Evolutionary conservation across 768 basidiomycete genomes (phyloP), one percentile per base, ranked within the genome.

Genomic region (Rhizopogon vinicolor): DNA sequence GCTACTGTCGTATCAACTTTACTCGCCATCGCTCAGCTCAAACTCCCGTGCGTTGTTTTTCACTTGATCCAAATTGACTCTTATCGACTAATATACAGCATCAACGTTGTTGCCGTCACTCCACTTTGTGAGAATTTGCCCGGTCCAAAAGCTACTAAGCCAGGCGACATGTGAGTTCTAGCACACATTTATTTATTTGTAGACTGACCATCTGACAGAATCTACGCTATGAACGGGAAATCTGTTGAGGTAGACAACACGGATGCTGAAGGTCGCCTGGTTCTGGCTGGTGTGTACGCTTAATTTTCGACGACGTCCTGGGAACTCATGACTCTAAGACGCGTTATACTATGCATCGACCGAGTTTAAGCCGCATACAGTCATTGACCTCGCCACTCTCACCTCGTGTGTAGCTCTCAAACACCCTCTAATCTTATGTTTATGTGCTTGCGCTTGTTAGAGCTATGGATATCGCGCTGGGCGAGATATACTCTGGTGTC

Each of bases 111-210:
- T 25, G 80, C 83, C 10, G 73, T 82, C 28, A 85, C 85, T 0
- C 90, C 92, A 3, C 75, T 95, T 33, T 84, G 84, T 16, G 93
- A 95, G 68, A 95, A 95, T 74, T 77, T 95, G 79, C 92, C 92
- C 4, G 87, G 89, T 16, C 78, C 79, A 3, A 72, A 75, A 39
- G 76, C 79, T 25, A 80, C 68, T 56, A 92, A 92, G 67, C 92
- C 91, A 1, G 93, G 93, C 52, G 92, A 94, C 63, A 80, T 93
- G 87, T 91, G 58, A 35, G 84, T 65, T 9, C 5, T 13, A 7
- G 39, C 56, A 14, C 35, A 33, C 35, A 33, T 44, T 42, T 56
- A 9, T 14, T 12, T 43, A 9, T 28, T 58, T 7, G 7, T 35
- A 13, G 9, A 14, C 18, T 8, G 3, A 9, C 28, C 53, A 46